Base-by-base conservation (phyloP, 345 rosid genomes). In the Ricinus communis region DNA sequence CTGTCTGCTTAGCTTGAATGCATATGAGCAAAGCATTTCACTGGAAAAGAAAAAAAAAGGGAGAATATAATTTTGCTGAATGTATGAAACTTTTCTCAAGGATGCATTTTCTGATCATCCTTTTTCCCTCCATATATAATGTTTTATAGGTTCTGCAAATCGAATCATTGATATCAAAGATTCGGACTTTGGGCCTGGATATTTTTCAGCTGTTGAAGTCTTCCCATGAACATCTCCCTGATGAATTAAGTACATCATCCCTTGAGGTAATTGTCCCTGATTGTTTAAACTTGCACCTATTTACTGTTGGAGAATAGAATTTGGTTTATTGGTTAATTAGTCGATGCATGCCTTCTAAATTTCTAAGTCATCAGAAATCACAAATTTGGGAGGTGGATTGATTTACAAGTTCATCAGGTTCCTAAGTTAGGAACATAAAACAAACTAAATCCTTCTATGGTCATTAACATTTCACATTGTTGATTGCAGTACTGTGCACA, bases 101-200 rank as follows among this genome's bases (percentile, higher is more conserved):
- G 16, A 15, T 19, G 50, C 5, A 12, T 21, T 27, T 4, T 21
- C 16, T 72, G 15, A 54, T 14, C 61, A 8, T 56, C 22, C 28
- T 38, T 27, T 30, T 55, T 53, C 2, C 45, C 55, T 65, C 36
- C 79, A 38, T 49, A 83, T 16, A 61, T 30, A 73, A n/a, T 80
- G 24, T 47, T 65, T 9, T 79, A 63, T 79, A 96, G 99, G 92
- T 90, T 70, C 81, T 86, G 67, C 96, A 88, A 83, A 82, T 74
- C 72, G 99, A 93, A 83, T 76, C 88, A 27, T 81, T 88, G 67
- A 49, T 91, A 74, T 82, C 85, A 9, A 91, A 87, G 84, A 84
- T 87, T 58, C 88, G 81, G 77, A 84, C 83, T 76, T 76, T 83
- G 28, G 79, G 82, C 74, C 65, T 83, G 76, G 88, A 88, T 74